Base-by-base conservation (phyloP, 2,329 filamentous ascomycete genomes). In the Aspergillus pseudotamarii region DNA sequence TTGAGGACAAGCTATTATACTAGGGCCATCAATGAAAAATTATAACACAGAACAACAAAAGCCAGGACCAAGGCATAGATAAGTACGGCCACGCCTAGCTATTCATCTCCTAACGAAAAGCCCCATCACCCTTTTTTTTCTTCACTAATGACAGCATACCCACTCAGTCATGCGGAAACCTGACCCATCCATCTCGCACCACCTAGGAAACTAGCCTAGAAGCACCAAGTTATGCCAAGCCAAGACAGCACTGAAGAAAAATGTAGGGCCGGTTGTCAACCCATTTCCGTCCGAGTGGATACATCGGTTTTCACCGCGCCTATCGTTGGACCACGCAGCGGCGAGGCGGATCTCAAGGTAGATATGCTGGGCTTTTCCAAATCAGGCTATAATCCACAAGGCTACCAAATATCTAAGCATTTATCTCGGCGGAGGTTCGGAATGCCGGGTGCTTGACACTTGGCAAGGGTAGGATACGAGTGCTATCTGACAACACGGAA, bases 261-360 rank as follows among this genome's bases (percentile, higher is more conserved):
- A 53, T 6, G 16, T n/a, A 53, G 50, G 50, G 30, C 50, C 26
- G 50, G 11, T 36, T 23, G 32, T 54, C 51, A 26, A 36, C 32
- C 51, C 51, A 55, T 55, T 23, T 26, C 51, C 32, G 14, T 23
- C 32, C n/a, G 32, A 36, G 51, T 55, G 51, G 51, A 55, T 55
- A 38, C 51, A 55, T 55, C 51, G 32, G 51, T 38, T 38, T 36
- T 55, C 51, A 16, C 51, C 51, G 32, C 14, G 8, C 32, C 51
- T 55, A 38, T 26, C 32, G 51, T 55, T 55, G 51, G n/a, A 55
- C 32, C 51, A 55, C 51, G 21, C 32, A 23, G 26, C 28, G 9
- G n/a, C 14, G 6, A 30, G 30, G 9, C 28, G 48, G 48, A 51
- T 34, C 46, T 19, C 5, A 21, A 36, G 30, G 10, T n/a, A 23